Conservation (phyloP, 768 basidiomycete genomes). For the Rickenella mellea region DNA sequence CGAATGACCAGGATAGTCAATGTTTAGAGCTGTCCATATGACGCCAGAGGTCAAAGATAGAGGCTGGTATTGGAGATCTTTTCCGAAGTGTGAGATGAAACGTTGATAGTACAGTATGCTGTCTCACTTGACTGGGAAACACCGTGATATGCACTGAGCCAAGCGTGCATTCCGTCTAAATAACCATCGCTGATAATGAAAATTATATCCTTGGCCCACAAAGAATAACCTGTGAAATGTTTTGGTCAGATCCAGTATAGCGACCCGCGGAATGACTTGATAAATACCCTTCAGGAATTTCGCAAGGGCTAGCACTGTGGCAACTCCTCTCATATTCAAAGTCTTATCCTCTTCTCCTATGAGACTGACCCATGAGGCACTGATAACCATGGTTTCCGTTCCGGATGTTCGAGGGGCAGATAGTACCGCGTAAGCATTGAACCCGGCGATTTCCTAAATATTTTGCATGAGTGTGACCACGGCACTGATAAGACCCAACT, state of each 20-base stretch:
- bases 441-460: conserved; percentile 46
- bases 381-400: conserved; percentile 83
- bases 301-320: conserved; percentile 81
- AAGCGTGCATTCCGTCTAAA: conserved; percentile 88
- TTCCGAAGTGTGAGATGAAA: background rate
- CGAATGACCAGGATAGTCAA: conserved; percentile 96
- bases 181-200: conserved; percentile 86
- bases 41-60: conserved; percentile 69
- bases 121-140: no score
- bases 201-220: conserved; percentile 93
- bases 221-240: conserved; percentile 52
- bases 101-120: no score
- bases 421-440: conserved; percentile 76
- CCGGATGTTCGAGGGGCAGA: conserved; percentile 87
- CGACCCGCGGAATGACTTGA: background rate
- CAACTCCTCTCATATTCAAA: conserved; percentile 77
- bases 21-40: conserved; percentile 90
- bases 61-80: conserved; percentile 59
- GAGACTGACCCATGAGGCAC: conserved; percentile 82
- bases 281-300: conserved; percentile 65
- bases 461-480: conserved; percentile 3
- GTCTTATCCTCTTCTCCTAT: conserved; percentile 45
- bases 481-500: conserved; percentile 9
- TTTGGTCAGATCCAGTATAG: conserved; percentile 1
- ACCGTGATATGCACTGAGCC: conserved; percentile 68